Percentiles rank a stretch among this genome's conserved stretches.
Conservation (phyloP, 1,284 basidiomycete genomes). For the Pseudozyma thailandica region DNA sequence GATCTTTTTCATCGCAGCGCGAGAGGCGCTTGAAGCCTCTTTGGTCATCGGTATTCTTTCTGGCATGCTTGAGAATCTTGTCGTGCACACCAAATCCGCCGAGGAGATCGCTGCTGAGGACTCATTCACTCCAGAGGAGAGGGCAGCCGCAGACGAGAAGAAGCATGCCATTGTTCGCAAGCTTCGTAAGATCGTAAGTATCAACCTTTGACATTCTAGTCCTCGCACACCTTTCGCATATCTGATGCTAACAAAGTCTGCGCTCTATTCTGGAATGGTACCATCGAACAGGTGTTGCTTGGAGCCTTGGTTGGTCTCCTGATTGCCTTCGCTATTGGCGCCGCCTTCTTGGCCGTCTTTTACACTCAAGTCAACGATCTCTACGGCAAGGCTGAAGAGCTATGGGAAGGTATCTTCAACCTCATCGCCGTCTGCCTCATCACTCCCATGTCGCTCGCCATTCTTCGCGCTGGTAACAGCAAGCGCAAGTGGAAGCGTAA, state of each 20-base stretch:
- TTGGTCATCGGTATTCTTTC: conserved; percentile 65
- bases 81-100: conserved; percentile 41
- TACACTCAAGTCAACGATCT: conserved; percentile 71
- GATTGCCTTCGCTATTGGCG: conserved; percentile 61
- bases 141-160: conserved; percentile 14
- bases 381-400: conserved; percentile 69
- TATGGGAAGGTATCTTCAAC: conserved; percentile 67
- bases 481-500: conserved; percentile 63
- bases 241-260: too few relatives aligned
- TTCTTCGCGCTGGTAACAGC: conserved; percentile 60
- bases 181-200: conserved; percentile 57
- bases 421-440: conserved; percentile 64
- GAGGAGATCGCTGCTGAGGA: conserved; percentile 14
- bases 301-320: conserved; percentile 57
- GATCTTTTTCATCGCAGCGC: conserved; percentile 66
- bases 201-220: too few relatives aligned
- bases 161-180: conserved; percentile 44
- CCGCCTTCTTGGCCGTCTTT: conserved; percentile 64
- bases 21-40: conserved; percentile 65
- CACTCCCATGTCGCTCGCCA: conserved; percentile 65
- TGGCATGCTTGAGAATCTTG: conserved; percentile 63
- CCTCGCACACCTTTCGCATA: too few relatives aligned
- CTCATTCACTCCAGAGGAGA: conserved; percentile 18
- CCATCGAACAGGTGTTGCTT: conserved; percentile 25
- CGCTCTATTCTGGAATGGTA: too few relatives aligned